Evolutionary conservation across 140 eudicot species (phyloP).

Genomic region (Bidens hawaiensis): DNA sequence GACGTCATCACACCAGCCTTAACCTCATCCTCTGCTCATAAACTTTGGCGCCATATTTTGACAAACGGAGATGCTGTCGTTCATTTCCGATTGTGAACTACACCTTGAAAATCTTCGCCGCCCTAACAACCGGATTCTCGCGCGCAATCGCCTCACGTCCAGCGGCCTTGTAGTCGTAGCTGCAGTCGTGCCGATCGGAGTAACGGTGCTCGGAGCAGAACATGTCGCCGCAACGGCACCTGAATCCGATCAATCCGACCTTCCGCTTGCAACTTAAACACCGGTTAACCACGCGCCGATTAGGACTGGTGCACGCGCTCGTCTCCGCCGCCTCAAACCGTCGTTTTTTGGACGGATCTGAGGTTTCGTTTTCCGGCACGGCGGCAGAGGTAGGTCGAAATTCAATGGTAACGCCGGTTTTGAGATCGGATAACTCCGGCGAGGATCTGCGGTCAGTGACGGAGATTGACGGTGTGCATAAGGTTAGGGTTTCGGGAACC

Average conservation of each 20-base stretch:
- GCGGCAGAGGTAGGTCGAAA: neutral
- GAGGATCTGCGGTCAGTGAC: neutral
- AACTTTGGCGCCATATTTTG: neutral
- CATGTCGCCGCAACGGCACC: slow-evolving; percentile 28
- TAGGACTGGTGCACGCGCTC: neutral
- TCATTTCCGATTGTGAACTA: neutral
- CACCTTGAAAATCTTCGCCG: slow-evolving; percentile 38
- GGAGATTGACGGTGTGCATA: slow-evolving; percentile 14
- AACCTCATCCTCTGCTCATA: neutral
- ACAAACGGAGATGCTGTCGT: neutral
- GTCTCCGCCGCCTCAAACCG: neutral
- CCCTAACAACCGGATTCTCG: slow-evolving; percentile 43
- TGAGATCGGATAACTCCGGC: neutral
- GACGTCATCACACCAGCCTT: slow-evolving; percentile 2
- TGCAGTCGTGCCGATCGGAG: slow-evolving; percentile 17
- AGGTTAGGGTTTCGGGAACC: slow-evolving; percentile 33
- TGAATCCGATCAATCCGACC: slow-evolving; percentile 27
- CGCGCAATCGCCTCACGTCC: slow-evolving; percentile 43
- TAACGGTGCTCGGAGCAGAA: slow-evolving; percentile 32
- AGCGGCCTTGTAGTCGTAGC: slow-evolving; percentile 31
- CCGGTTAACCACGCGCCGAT: slow-evolving; percentile 28
- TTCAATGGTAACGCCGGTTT: neutral
- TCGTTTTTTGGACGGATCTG: neutral
- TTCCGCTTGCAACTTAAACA: slow-evolving; percentile 42
- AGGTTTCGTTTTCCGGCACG: neutral